Conservation (phyloP, 1,284 basidiomycete genomes). For the Ganoderma boninense region DNA sequence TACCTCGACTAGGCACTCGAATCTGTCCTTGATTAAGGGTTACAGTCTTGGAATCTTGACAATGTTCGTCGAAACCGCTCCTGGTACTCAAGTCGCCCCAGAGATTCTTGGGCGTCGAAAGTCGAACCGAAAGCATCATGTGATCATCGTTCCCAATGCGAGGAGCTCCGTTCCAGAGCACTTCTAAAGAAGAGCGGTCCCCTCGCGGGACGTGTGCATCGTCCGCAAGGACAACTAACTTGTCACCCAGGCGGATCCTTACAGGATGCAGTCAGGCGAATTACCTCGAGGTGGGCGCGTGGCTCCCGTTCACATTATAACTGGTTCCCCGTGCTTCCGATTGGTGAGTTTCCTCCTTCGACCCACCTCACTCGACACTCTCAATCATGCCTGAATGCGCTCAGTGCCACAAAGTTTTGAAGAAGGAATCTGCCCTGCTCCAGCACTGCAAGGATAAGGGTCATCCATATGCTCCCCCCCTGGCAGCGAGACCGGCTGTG, state of each 20-base stretch:
- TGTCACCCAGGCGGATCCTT: conserved; percentile 12
- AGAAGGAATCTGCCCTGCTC: conserved; percentile 16
- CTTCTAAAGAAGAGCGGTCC: background rate
- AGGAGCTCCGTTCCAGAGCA: background rate
- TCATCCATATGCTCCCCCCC: conserved; percentile 16
- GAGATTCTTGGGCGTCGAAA: background rate
- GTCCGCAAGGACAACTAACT: background rate
- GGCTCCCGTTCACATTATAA: conserved; percentile 17
- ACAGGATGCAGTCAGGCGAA: conserved; percentile 12
- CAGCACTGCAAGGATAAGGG: conserved; percentile 30
- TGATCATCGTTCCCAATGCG: background rate
- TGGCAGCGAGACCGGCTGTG: background rate
- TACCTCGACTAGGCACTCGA: conserved; percentile 39
- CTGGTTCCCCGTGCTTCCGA: background rate
- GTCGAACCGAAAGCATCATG: background rate
- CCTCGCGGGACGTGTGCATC: conserved; percentile 1
- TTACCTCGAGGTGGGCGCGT: conserved; percentile 23
- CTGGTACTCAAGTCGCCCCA: background rate
- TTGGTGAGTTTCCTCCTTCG: background rate
- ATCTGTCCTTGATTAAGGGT: background rate
- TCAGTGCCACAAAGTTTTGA: conserved; percentile 21
- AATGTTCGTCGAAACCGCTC: background rate
- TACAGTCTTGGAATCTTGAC: background rate
- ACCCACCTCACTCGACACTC: too few species aligned
- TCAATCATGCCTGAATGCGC: conserved; percentile 18